Percentiles rank a stretch among this genome's conserved stretches.
These are phyloP conservation scores for Phytophthora ramorum DNA, from an alignment of 352 stramenopile genomes.

Conservation along the genomic window DNA sequence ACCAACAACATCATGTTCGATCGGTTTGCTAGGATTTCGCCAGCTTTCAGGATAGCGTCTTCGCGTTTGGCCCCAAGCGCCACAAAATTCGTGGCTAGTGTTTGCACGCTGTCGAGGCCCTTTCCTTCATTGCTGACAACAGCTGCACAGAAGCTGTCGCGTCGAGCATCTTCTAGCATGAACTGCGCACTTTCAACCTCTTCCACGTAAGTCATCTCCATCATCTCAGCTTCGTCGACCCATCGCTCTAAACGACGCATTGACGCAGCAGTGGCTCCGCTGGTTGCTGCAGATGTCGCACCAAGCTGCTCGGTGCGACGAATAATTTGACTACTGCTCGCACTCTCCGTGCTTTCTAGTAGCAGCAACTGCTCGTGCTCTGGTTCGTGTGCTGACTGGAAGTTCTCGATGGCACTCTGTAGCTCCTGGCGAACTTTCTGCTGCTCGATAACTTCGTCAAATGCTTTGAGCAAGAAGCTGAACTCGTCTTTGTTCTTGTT, in stretches of 20 bases:
- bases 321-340: constrained; percentile 36
- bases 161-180: constrained; percentile 67
- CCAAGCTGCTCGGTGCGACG: constrained; percentile 33
- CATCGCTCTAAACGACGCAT: constrained; percentile 64
- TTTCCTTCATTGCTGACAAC: constrained; percentile 68
- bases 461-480: constrained; percentile 71
- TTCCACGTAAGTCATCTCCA: constrained; percentile 76
- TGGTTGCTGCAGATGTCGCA: constrained; percentile 23
- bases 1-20: constrained; percentile 86
- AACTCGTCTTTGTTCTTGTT: constrained; percentile 70
- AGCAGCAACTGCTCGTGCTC: constrained; percentile 44
- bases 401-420: constrained; percentile 50
- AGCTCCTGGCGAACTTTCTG: constrained; percentile 61
- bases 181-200: constrained; percentile 79
- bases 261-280: constrained; percentile 33
- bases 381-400: constrained; percentile 41
- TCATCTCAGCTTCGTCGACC: constrained; percentile 69
- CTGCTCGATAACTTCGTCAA: constrained; percentile 66
- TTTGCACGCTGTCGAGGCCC: constrained; percentile 66
- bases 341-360: constrained; percentile 31
- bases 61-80: constrained; percentile 66
- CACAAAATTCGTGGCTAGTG: constrained; percentile 69
- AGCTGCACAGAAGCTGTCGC: constrained; percentile 67
- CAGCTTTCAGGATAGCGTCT: constrained; percentile 74
- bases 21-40: constrained; percentile 80